These are phyloP conservation scores for Trichomonas gallinae DNA, from an alignment of 208 protist genomes.

Conservation along the genomic window DNA sequence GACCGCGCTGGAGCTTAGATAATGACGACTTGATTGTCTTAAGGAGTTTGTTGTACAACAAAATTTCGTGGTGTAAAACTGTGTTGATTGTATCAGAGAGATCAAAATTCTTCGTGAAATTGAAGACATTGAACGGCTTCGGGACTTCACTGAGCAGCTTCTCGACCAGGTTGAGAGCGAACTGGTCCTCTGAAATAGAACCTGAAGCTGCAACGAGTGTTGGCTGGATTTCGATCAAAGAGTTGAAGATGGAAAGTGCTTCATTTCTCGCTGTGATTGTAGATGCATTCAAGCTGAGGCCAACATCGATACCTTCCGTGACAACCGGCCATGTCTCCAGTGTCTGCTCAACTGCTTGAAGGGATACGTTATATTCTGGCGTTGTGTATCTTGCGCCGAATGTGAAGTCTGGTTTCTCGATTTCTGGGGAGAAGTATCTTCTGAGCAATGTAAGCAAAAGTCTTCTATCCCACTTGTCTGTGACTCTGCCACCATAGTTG, in stretches of 20 bases:
- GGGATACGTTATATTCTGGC: not conserved
- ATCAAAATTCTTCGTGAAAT: not conserved
- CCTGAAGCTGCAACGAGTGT: not conserved
- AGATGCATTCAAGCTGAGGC: not conserved
- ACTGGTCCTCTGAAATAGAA: not conserved
- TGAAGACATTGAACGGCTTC: not conserved
- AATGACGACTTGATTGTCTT: slow-evolving; percentile 65
- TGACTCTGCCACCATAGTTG: slow-evolving; percentile 97
- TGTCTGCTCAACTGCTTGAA: not conserved
- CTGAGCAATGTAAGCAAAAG: slow-evolving; percentile 80
- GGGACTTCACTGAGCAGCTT: not conserved
- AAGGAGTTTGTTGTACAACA: slow-evolving; percentile 63
- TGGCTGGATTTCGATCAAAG: not conserved
- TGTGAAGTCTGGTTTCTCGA: not conserved
- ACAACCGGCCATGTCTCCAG: not conserved
- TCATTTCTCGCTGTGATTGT: not conserved
- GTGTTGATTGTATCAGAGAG: slow-evolving; percentile 53
- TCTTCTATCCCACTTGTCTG: slow-evolving; percentile 88
- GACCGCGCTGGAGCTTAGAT: slow-evolving; percentile 75
- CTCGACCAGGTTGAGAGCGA: not conserved
- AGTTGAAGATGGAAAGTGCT: not conserved
- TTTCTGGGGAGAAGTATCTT: not conserved
- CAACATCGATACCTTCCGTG: not conserved
- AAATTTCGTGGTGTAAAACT: slow-evolving; percentile 72
- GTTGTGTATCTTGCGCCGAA: not conserved